Evolutionary conservation across 1,139 yeast genomes (phyloP).

Genomic region (Blastobotrys apis): DNA sequence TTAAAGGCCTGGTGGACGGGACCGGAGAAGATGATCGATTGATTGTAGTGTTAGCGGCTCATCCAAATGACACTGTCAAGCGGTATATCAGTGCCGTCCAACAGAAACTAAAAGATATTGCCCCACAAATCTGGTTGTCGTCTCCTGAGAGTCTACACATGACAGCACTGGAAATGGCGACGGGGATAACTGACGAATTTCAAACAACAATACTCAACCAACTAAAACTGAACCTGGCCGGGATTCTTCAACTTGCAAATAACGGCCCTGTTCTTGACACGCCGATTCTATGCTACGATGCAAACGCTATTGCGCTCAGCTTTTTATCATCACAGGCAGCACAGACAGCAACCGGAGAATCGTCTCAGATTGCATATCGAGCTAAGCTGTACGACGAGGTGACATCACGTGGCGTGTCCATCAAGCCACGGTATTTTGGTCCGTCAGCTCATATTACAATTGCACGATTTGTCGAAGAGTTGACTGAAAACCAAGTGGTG

Average conservation of each 20-base stretch:
- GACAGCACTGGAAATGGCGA: not conserved
- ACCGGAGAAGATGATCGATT: slow-evolving; percentile 2
- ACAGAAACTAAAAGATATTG: not conserved
- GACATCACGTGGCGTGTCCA: not conserved
- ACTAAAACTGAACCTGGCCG: not conserved
- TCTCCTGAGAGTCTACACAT: not conserved
- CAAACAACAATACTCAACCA: not conserved
- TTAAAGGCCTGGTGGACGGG: not conserved
- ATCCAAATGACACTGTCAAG: not conserved
- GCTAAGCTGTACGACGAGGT: not conserved
- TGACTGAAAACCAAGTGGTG: not conserved
- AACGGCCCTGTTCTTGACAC: not conserved
- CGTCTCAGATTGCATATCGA: not conserved
- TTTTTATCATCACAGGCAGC: not conserved
- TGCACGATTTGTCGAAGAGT: not conserved
- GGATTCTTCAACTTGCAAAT: not conserved
- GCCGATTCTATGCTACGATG: slow-evolving; percentile 6
- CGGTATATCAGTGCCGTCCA: not conserved
- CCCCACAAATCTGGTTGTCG: not conserved
- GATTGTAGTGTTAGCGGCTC: not conserved
- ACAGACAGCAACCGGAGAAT: no score
- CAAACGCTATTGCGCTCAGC: slow-evolving; percentile 7
- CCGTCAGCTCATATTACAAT: slow-evolving; percentile 9
- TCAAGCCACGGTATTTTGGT: slow-evolving; percentile 3
- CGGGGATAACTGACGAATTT: not conserved